Evolutionary conservation across 768 basidiomycete species (phyloP), one percentile per base, ranked within the genome.

Genomic region (Tephrocybe rancida): DNA sequence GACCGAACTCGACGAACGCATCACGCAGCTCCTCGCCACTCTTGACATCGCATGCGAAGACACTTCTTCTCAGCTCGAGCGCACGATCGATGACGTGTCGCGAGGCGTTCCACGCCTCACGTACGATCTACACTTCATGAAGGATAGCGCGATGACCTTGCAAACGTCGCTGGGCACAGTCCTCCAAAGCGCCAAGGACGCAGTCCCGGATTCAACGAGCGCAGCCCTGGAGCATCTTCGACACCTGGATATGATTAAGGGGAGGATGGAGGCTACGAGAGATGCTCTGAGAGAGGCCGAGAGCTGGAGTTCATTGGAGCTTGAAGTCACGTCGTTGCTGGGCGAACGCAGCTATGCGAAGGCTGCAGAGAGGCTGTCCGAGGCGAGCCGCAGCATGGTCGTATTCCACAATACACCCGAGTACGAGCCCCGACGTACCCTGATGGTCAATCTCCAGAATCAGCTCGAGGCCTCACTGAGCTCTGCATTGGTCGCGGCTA

Each of bases 61-160:
- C 61, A 95, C 95, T 0, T 91, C 94, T 2, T 73, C 86, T 10
- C 78, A 88, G 48, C 82, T 98, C 51, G 97, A 98, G 68, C 86
- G 86, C 56, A 83, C 86, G 42, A 95, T 99, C 54, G 88, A 94
- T 64, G 95, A 98, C 66, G 91, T 98, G 38, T 93, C 95, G 2
- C 84, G 95, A 44, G 84, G 87, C 4, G 87, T 98, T 19, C 93
- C 97, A 11, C 84, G 97, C 34, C 79, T 99, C 42, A 86, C 91
- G 1, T 98, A 97, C 67, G 97, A 98, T 70, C 78, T 99, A 30
- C 95, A 98, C 67, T 97, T 97, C 74, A 95, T 98, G 86, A 88
- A 92, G 38, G 96, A 98, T 62, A 86, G 88, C 27, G 95, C 95
- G 1, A 70, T 89, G 16, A 81, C 89, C 2, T 78, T 98, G 21